Conservation (phyloP, 192 early-diverging fungal genomes). For the Rhizophagus sp. region DNA sequence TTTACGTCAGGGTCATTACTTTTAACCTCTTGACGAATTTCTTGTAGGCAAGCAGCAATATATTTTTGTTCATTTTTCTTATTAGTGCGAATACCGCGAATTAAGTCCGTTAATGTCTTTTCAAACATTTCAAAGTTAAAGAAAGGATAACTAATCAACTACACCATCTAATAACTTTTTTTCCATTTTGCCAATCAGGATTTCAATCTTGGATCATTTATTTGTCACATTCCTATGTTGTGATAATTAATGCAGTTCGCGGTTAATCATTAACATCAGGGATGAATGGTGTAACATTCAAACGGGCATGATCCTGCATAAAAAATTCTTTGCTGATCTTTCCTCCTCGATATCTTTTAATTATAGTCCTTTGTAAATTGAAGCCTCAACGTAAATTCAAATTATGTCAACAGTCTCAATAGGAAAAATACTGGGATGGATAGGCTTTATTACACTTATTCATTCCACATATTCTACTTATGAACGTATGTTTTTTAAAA, state of each 20-base stretch:
- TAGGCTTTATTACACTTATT: slow-evolving; percentile 38
- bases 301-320: no score
- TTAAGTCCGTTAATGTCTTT: slow-evolving; percentile 86
- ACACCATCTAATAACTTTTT: background rate
- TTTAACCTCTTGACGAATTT: slow-evolving; percentile 87
- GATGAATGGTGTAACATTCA: no score
- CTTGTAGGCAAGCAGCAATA: slow-evolving; percentile 82
- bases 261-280: no score
- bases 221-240: no score
- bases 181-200: background rate
- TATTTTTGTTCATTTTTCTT: slow-evolving; percentile 86
- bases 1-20: slow-evolving; percentile 84
- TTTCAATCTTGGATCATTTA: no score
- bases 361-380: no score
- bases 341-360: no score
- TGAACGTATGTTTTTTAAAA: slow-evolving; percentile 39
- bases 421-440: slow-evolving; percentile 30
- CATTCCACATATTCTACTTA: slow-evolving; percentile 53
- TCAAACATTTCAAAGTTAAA: slow-evolving; percentile 59
- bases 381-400: background rate
- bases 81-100: slow-evolving; percentile 92
- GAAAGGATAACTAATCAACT: background rate
- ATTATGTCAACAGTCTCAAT: background rate
- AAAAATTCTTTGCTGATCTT: no score
- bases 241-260: no score